Evolutionary conservation across 805 yeast genomes (phyloP).

Genomic region (Barnettozyma californica): DNA sequence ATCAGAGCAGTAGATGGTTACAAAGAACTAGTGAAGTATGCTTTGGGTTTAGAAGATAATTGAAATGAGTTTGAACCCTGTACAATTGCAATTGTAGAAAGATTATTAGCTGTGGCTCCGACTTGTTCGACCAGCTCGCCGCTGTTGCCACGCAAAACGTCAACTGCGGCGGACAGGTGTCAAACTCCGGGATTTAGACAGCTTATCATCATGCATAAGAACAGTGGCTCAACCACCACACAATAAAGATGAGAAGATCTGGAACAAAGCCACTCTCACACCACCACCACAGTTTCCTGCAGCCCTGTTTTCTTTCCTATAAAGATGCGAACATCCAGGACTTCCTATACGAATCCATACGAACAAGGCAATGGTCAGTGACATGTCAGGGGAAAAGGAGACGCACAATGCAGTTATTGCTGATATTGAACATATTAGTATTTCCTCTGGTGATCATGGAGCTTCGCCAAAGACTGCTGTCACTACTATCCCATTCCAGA

Average conservation of each 20-base stretch:
- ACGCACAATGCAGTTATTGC: neutral
- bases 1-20: constrained; percentile 45
- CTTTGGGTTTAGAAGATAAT: neutral
- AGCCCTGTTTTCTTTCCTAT: neutral
- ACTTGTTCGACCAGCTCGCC: too few species aligned
- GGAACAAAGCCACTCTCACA: neutral
- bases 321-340: too few species aligned
- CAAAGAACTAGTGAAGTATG: constrained; percentile 29
- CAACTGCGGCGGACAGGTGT: neutral
- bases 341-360: too few species aligned
- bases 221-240: too few species aligned
- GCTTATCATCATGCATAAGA: neutral
- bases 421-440: neutral
- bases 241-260: neutral
- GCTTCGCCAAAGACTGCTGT: neutral
- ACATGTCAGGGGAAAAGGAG: neutral
- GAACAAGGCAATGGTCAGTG: neutral
- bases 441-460: neutral
- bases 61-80: neutral
- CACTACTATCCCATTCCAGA: constrained; percentile 9
- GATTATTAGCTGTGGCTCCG: too few species aligned
- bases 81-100: too few species aligned
- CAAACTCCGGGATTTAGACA: neutral
- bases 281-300: neutral
- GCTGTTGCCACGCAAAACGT: neutral